A percentile compares a stretch with the other conserved stretches of the same genome.
Conservation (phyloP, 768 basidiomycete genomes). For the Ramaria sp. region DNA sequence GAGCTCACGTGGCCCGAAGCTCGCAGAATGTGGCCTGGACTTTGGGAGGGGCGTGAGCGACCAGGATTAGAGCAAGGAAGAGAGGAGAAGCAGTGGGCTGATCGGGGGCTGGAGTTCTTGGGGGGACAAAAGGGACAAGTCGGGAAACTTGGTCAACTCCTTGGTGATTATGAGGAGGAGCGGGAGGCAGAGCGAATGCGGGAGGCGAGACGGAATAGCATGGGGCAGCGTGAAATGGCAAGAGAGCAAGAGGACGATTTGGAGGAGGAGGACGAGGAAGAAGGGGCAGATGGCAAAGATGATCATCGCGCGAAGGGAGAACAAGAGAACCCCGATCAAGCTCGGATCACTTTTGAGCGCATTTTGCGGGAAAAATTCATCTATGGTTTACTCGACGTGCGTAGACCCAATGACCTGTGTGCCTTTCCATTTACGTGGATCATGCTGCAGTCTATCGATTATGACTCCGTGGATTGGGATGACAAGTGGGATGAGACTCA, state of each 20-base stretch:
- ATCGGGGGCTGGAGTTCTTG: conserved; percentile 39
- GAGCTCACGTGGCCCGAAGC: conserved; percentile 47
- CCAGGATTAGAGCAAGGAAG: conserved; percentile 39
- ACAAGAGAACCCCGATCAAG: conserved; percentile 39
- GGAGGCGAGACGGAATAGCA: conserved; percentile 31
- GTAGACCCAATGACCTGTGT: conserved; percentile 14
- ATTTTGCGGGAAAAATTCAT: conserved; percentile 60
- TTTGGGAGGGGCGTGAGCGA: conserved; percentile 51
- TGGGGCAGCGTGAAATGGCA: conserved; percentile 19
- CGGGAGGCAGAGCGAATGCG: conserved; percentile 56
- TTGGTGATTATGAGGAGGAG: conserved; percentile 71
- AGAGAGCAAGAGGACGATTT: conserved; percentile 22
- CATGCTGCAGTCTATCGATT: conserved; percentile 46
- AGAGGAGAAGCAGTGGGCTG: conserved; percentile 66
- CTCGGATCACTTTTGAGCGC: conserved; percentile 43
- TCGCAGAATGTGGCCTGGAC: conserved; percentile 47
- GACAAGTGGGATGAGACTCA: conserved; percentile 52
- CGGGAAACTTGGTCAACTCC: conserved; percentile 55
- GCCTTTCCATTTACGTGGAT: background rate
- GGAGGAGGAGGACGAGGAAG: conserved; percentile 62
- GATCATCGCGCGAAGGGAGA: too few relatives aligned
- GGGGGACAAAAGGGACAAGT: conserved; percentile 40
- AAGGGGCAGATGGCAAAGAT: conserved; percentile 37
- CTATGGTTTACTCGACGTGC: conserved; percentile 64
- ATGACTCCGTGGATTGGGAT: conserved; percentile 67